A percentile compares a stretch with the other conserved stretches of the same genome.
Conservation (phyloP, 768 basidiomycete species). For the Termitomyces sp. region DNA sequence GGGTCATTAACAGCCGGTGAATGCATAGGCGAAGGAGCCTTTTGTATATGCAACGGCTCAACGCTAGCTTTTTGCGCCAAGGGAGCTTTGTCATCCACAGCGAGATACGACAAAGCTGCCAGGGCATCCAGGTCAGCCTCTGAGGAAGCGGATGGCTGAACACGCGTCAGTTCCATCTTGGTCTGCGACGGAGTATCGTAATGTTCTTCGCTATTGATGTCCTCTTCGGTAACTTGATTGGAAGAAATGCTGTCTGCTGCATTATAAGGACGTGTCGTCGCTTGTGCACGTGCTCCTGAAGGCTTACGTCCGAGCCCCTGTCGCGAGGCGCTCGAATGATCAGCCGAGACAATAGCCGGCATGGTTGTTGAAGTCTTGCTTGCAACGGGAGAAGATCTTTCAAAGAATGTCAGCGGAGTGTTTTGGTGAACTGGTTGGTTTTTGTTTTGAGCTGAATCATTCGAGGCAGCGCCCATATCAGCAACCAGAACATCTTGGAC, state of each 20-base stretch:
- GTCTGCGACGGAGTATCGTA: constrained; percentile 4
- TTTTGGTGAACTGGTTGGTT: constrained; percentile 25
- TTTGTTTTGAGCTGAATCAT: constrained; percentile 7
- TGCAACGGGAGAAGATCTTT: constrained; percentile 15
- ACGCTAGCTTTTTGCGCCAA: constrained; percentile 20
- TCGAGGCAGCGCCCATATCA: background rate
- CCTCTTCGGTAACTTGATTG: constrained; percentile 28
- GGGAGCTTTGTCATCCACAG: constrained; percentile 33
- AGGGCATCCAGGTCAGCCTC: constrained; percentile 65
- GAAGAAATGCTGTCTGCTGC: constrained; percentile 31
- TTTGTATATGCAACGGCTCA: constrained; percentile 32
- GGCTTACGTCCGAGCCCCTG: constrained; percentile 61
- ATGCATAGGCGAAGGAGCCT: constrained; percentile 18
- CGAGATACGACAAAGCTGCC: constrained; percentile 74
- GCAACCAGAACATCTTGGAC: background rate
- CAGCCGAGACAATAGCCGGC: constrained; percentile 16
- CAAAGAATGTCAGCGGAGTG: constrained; percentile 33
- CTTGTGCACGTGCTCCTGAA: constrained; percentile 76
- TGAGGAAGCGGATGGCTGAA: constrained; percentile 15
- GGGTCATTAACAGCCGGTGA: constrained; percentile 16
- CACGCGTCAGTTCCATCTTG: constrained; percentile 6
- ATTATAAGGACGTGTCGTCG: constrained; percentile 36
- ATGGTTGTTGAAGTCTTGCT: constrained; percentile 12
- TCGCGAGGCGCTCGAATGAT: constrained; percentile 29
- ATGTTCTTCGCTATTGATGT: constrained; percentile 20